Base-by-base conservation (phyloP, 208 protist species). In the Endotrypanum monterogeii region DNA sequence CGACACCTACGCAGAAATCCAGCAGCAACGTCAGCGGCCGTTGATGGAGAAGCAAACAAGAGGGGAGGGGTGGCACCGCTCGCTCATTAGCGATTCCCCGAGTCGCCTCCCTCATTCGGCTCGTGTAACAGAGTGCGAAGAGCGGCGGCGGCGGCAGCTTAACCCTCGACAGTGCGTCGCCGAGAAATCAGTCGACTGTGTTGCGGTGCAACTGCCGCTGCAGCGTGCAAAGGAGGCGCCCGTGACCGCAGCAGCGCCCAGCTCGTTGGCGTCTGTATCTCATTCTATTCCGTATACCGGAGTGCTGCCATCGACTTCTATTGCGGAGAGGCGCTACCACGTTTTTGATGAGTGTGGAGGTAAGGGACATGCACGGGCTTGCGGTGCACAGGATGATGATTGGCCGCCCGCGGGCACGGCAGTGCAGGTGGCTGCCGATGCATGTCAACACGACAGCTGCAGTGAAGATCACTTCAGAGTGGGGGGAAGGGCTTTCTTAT, bases 191-290 rank as follows among this genome's bases (percentile, higher is more conserved):
- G 69, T 80, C 23, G 76, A 80, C 51, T 80, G 69, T 50, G 51
- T 75, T 18, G 72, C 76, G 11, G 76, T 80, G 57, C 76, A 75
- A 60, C 44, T 75, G 61, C 76, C 76, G n/a, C 51, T 80, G 41
- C 76, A 51, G 25, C 46, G 63, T n/a, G 32, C 28, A 11, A 14
- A 32, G 18, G n/a, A 63, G 3, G 51, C 8, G 30, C 44, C n/a
- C 28, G n/a, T 32, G 41, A 11, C 23, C 56, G 32, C 23, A 39
- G 23, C 3, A 46, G 20, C 32, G 0, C 28, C 37, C 3, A 35
- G 16, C 18, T 44, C 66, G 32, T 30, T 55, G 7, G 9, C 25
- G 2, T 70, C 46, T 25, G 8, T 39, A 54, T 39, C 63, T 30
- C 4, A 39, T 62, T 11, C 25, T 23, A 35, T 25, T 58, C 16